A percentile compares a stretch with the other conserved stretches of the same genome.
These are phyloP conservation scores for Cydonia oblonga DNA, from an alignment of 331 rosid species.

Conservation along the genomic window DNA sequence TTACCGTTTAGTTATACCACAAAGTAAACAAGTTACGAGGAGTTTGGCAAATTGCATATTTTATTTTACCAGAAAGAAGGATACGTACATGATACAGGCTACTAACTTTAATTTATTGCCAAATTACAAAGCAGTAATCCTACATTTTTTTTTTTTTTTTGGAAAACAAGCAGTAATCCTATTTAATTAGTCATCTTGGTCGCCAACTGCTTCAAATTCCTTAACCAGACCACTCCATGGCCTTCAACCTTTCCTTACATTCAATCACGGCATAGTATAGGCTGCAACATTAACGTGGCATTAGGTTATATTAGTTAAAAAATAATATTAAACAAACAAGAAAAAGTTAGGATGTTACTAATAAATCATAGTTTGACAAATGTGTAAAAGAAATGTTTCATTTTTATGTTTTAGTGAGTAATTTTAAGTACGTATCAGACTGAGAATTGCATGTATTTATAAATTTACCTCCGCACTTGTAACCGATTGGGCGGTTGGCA, in stretches of 20 bases:
- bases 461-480: constrained; percentile 52
- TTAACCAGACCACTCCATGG: background rate
- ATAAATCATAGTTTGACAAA: background rate
- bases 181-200: background rate
- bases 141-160: too few species aligned
- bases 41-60: background rate
- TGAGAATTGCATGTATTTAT: background rate
- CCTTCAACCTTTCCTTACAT: background rate
- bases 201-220: background rate
- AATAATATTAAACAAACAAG: background rate
- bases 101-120: background rate
- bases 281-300: constrained; percentile 31
- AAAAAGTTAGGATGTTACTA: background rate
- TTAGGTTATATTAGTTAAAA: background rate
- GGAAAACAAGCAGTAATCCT: too few species aligned
- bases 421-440: too few species aligned
- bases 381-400: background rate
- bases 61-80: background rate
- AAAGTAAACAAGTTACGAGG: background rate
- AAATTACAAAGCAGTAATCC: background rate
- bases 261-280: constrained; percentile 42
- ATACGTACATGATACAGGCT: background rate
- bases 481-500: constrained; percentile 52
- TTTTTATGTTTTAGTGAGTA: too few species aligned
- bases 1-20: background rate